phyloP scores from a whole-genome alignment of 805 yeast genomes.

The Zygotorulaspora florentina region DNA sequence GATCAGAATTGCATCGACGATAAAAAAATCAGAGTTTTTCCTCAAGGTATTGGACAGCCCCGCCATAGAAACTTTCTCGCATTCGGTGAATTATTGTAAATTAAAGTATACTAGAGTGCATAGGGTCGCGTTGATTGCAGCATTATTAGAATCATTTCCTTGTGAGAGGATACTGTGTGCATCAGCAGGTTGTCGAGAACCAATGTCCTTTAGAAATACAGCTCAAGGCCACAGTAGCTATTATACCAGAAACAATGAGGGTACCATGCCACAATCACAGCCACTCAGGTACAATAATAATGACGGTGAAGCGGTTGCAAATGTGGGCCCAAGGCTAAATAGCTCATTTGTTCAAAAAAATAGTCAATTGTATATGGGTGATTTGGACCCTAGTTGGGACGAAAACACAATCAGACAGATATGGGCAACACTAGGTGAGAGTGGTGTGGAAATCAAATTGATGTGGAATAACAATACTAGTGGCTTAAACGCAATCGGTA shows the following conservation, averaged over 20 bases:
- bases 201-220: constrained; percentile 11
- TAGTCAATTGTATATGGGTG: constrained; percentile 78
- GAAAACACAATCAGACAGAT: constrained; percentile 61
- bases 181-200: not conserved
- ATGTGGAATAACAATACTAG: constrained; percentile 55
- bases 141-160: too few species aligned
- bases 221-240: constrained; percentile 2
- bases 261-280: constrained; percentile 1
- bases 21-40: too few species aligned
- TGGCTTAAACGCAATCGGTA: constrained; percentile 24
- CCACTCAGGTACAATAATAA: constrained; percentile 5
- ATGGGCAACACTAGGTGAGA: constrained; percentile 70
- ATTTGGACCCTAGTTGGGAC: constrained; percentile 79
- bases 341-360: constrained; percentile 2
- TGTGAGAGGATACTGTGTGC: too few species aligned
- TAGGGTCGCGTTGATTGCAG: not conserved
- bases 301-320: constrained; percentile 1
- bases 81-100: too few species aligned
- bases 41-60: too few species aligned
- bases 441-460: constrained; percentile 55
- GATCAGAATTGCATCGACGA: too few species aligned
- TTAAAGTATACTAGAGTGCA: too few species aligned
- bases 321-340: constrained; percentile 1
- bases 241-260: constrained; percentile 3
- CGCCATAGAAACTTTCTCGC: too few species aligned